Evolutionary conservation across 768 basidiomycete species (phyloP), one percentile per base, ranked within the genome.

Genomic region (Tephrocybe sp.): DNA sequence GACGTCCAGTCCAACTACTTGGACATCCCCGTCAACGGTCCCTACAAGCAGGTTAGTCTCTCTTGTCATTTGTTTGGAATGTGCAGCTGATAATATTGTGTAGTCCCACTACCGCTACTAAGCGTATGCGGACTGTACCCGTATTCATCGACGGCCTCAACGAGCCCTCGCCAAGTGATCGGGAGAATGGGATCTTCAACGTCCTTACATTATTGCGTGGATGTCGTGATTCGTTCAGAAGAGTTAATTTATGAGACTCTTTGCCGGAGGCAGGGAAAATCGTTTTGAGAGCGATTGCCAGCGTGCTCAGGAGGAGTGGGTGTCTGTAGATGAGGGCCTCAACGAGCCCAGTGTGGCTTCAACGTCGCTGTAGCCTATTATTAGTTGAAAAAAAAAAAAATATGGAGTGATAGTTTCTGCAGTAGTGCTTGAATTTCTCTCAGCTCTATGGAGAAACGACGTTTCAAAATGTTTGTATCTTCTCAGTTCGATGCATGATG

Each of bases 1-100:
- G 33, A 78, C 11, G 79, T 78, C 56, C 97, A 99, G 74, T 83
- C 94, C 60, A 72, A 75, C 41, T 99, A 99, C 80, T 84, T 98
- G 56, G 94, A 94, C 70, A 84, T 98, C 59, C 91, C 93, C 52
- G 73, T 79, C 61, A 72, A 79, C 55, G 97, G 96, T 49, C 79
- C 80, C 38, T 82, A 80, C 72, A 82, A 82, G 68, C 73, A 77
- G 53, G 72, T 74, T 50, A 23, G 72, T 44, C 20, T 38, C 42
- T 48, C n/a, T 22, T 30, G 36, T 23, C 38, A 26, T 23, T 32
- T 40, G 17, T 38, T 42, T 13, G 10, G n/a, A 38, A 45, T 23
- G 16, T 40, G 22, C 22, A 39, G 13, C 23, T 51, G 6, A 51
- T 5, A 22, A 6, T 10, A 14, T 16, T 33, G 49, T 38, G 33